phyloP scores from a whole-genome alignment of 2,329 filamentous ascomycete genomes.

The Phialophora tarda region DNA sequence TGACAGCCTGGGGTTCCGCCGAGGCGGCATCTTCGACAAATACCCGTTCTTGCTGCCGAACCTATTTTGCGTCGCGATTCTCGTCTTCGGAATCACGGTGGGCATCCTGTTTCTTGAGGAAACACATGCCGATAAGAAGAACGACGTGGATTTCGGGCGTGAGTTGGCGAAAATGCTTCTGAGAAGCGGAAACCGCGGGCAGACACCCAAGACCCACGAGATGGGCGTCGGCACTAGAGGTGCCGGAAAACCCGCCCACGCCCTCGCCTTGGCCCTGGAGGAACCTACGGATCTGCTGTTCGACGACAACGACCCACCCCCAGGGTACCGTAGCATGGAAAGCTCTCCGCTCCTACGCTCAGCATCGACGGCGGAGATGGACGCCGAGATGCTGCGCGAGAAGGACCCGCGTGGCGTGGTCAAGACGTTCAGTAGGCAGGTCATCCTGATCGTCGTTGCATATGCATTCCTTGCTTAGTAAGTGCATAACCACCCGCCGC shows the following conservation, averaged over 20 bases:
- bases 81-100: slow-evolving; percentile 74
- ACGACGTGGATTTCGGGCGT: slow-evolving; percentile 74
- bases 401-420: slow-evolving; percentile 50
- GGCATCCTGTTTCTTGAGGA: slow-evolving; percentile 91
- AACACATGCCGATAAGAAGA: slow-evolving; percentile 83
- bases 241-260: not conserved
- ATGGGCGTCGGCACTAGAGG: not conserved
- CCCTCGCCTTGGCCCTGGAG: not conserved
- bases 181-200: not conserved
- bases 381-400: slow-evolving; percentile 52
- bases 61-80: slow-evolving; percentile 81
- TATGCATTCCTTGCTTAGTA: slow-evolving; percentile 87
- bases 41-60: slow-evolving; percentile 94
- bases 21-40: slow-evolving; percentile 77
- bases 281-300: slow-evolving; percentile 8
- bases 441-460: slow-evolving; percentile 65
- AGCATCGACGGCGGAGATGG: slow-evolving; percentile 43
- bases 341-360: slow-evolving; percentile 58
- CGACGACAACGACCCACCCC: slow-evolving; percentile 65
- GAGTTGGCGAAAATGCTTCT: slow-evolving; percentile 76
- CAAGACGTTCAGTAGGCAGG: slow-evolving; percentile 79
- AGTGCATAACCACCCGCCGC: slow-evolving; percentile 51
- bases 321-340: slow-evolving; percentile 68
- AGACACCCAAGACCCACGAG: not conserved
- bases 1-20: slow-evolving; percentile 69